Percentiles rank a stretch among this genome's conserved stretches.
These are phyloP conservation scores for Penicillium brasilianum DNA, from an alignment of 2,329 filamentous ascomycete species.

Conservation along the genomic window DNA sequence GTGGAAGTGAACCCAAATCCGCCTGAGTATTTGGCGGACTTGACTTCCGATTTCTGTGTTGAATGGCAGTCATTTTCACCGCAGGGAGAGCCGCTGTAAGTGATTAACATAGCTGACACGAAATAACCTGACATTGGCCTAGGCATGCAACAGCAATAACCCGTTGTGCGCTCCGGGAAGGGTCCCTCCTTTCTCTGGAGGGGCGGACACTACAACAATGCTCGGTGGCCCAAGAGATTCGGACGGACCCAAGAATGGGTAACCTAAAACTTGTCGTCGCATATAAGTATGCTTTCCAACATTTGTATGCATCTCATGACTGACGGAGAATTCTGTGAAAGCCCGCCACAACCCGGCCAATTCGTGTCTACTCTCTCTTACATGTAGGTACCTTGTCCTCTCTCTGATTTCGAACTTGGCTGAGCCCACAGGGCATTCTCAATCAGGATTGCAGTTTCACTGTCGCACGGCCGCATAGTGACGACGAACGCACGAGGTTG, in stretches of 20 bases:
- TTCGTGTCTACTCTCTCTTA: not conserved
- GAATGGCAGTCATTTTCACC: not conserved
- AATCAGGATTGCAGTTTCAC: constrained; percentile 3
- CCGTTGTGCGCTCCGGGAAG: not conserved
- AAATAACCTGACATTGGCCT: not conserved
- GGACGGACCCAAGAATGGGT: not conserved
- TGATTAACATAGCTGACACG: not conserved
- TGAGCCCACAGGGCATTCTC: constrained; percentile 6
- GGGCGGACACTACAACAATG: not conserved
- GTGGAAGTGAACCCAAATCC: not conserved
- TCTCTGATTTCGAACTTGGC: not conserved
- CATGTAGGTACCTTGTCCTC: not conserved
- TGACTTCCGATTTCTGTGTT: not conserved
- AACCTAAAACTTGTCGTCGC: not conserved
- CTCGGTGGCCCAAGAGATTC: not conserved
- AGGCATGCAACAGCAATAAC: not conserved
- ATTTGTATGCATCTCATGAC: not conserved
- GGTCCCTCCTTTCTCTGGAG: not conserved
- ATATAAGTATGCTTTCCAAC: not conserved
- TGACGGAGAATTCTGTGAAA: not conserved
- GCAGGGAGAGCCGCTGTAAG: no score
- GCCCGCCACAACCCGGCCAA: not conserved
- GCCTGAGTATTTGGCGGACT: not conserved
- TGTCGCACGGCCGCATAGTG: not conserved
- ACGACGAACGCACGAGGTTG: not conserved